Percentiles rank a stretch among this genome's conserved stretches.
These are phyloP conservation scores for Massariosphaeria phaeospora DNA, from an alignment of 495 filamentous ascomycete species.

Conservation along the genomic window DNA sequence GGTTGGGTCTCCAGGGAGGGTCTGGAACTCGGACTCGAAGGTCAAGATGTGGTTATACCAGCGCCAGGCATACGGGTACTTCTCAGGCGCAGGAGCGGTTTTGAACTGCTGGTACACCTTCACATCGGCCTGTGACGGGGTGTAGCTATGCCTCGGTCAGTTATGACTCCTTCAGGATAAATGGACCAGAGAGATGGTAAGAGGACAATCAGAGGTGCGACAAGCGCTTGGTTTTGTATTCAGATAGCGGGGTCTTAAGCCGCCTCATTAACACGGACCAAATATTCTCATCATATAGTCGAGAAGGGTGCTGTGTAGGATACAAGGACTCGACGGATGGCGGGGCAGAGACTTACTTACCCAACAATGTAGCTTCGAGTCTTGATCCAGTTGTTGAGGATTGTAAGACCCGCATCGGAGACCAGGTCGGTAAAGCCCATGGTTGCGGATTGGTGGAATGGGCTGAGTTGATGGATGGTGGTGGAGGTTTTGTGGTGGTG, in stretches of 20 bases:
- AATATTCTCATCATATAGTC: constrained; percentile 73
- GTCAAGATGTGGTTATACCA: constrained; percentile 98
- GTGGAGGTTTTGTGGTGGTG: constrained; percentile 2
- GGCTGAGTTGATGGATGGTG: neutral
- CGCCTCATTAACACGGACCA: constrained; percentile 99
- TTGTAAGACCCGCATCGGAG: constrained; percentile 76
- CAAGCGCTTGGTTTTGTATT: constrained; percentile 72
- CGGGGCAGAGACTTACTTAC: constrained; percentile 64
- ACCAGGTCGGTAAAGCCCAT: constrained; percentile 97
- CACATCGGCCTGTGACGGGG: constrained; percentile 91
- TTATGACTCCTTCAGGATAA: neutral
- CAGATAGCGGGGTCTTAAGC: constrained; percentile 92
- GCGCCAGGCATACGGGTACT: constrained; percentile 89
- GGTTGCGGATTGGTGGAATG: constrained; percentile 39
- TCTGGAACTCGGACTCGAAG: constrained; percentile 84
- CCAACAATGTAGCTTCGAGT: constrained; percentile 91
- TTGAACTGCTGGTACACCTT: constrained; percentile 86
- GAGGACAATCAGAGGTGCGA: constrained; percentile 71
- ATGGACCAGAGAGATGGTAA: constrained; percentile 9
- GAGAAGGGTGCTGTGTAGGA: constrained; percentile 12
- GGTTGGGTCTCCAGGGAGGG: constrained; percentile 85
- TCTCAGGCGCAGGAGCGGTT: constrained; percentile 65
- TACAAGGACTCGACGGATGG: constrained; percentile 13
- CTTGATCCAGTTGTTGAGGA: constrained; percentile 85
- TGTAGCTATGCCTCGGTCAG: constrained; percentile 52